Conservation (phyloP, 768 basidiomycete species). For the Dioszegia crocea region DNA sequence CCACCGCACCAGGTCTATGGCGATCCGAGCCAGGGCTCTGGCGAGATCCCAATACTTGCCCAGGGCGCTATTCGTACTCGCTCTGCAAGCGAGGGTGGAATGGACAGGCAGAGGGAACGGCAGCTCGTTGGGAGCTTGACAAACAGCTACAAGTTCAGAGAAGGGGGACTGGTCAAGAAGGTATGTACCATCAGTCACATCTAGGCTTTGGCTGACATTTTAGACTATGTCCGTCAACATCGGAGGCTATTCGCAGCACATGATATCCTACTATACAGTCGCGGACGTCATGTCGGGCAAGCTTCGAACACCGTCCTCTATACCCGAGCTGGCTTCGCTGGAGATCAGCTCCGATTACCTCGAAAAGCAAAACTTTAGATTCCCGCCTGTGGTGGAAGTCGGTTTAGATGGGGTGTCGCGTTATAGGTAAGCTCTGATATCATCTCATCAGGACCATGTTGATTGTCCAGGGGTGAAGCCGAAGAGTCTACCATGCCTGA, state of each 20-base stretch:
- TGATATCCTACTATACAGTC: slow-evolving; percentile 90
- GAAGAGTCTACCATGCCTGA: slow-evolving; percentile 21
- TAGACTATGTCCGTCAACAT: slow-evolving; percentile 90
- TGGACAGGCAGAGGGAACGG: slow-evolving; percentile 73
- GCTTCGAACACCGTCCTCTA: slow-evolving; percentile 77
- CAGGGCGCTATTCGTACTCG: slow-evolving; percentile 29
- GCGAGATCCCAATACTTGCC: slow-evolving; percentile 15
- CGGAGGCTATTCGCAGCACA: slow-evolving; percentile 76
- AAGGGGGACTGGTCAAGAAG: slow-evolving; percentile 94
- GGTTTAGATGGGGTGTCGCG: slow-evolving; percentile 75
- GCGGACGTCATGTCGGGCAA: slow-evolving; percentile 86
- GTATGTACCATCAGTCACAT: slow-evolving; percentile 53
- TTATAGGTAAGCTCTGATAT: slow-evolving; percentile 54
- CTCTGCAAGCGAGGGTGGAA: slow-evolving; percentile 40
- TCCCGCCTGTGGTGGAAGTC: slow-evolving; percentile 80
- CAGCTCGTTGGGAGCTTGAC: slow-evolving; percentile 84
- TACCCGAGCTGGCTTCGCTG: slow-evolving; percentile 78
- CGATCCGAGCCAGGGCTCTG: slow-evolving; percentile 1
- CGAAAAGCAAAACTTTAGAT: slow-evolving; percentile 83
- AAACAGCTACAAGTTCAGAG: slow-evolving; percentile 88
- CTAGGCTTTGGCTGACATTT: slow-evolving; percentile 8
- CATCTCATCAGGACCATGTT: not conserved
- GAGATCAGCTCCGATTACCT: slow-evolving; percentile 84
- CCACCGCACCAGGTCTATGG: not conserved
- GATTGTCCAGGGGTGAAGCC: slow-evolving; percentile 17